Evolutionary conservation across 352 stramenopile species (phyloP).

Genomic region (Pythium aphanidermatum): DNA sequence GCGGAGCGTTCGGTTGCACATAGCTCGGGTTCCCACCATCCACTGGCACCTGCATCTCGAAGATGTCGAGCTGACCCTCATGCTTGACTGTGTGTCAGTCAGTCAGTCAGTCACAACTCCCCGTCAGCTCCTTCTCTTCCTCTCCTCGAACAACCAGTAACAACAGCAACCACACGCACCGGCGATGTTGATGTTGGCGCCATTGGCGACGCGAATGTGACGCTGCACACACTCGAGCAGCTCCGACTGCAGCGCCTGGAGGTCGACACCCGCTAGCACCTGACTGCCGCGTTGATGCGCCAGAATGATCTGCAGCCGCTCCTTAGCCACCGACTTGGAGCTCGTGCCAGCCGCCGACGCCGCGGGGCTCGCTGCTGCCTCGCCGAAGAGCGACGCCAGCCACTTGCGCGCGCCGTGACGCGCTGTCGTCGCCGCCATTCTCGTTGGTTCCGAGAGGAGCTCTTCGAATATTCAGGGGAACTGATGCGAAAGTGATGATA

Average conservation of each 20-base stretch:
- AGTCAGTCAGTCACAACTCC: not conserved
- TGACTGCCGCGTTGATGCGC: slow-evolving; percentile 82
- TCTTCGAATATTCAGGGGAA: too few relatives aligned
- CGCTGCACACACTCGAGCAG: slow-evolving; percentile 83
- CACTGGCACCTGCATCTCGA: slow-evolving; percentile 89
- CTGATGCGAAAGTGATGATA: too few relatives aligned
- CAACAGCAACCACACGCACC: slow-evolving; percentile 26
- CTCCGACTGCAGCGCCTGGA: slow-evolving; percentile 71
- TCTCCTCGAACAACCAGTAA: not conserved
- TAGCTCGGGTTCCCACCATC: slow-evolving; percentile 38
- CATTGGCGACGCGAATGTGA: slow-evolving; percentile 81
- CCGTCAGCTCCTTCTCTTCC: not conserved
- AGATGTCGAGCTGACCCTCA: slow-evolving; percentile 84
- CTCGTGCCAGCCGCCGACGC: slow-evolving; percentile 19
- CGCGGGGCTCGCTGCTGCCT: slow-evolving; percentile 24
- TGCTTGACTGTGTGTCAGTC: slow-evolving; percentile 58
- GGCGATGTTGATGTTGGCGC: slow-evolving; percentile 87
- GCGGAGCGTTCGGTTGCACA: slow-evolving; percentile 10
- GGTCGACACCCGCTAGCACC: slow-evolving; percentile 77
- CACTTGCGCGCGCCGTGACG: slow-evolving; percentile 72
- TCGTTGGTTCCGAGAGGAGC: not conserved
- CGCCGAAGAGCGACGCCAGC: slow-evolving; percentile 68
- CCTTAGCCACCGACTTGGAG: slow-evolving; percentile 82
- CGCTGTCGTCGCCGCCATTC: slow-evolving; percentile 40
- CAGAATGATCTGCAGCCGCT: slow-evolving; percentile 87